These are phyloP conservation scores for Globisporangium yorkense DNA, from an alignment of 352 stramenopile species.

Conservation along the genomic window DNA sequence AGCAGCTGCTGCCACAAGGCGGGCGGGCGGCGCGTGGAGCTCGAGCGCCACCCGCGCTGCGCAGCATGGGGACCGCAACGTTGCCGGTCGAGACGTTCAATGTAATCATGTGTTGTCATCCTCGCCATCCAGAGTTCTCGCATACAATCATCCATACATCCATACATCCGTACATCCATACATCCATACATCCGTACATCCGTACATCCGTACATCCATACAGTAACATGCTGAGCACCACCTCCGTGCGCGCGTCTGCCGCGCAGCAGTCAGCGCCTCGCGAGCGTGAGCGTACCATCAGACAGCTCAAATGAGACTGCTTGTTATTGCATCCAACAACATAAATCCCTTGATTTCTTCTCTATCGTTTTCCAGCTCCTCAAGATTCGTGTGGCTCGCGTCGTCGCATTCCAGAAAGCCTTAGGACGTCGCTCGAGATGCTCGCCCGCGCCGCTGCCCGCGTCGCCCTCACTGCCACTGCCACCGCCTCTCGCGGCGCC, in stretches of 20 bases:
- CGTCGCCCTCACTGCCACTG: conserved; percentile 13
- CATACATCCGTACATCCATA: conserved; percentile 1
- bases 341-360: background rate
- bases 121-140: conserved; percentile 8
- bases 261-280: too few relatives aligned
- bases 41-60: background rate
- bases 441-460: conserved; percentile 34
- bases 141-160: background rate
- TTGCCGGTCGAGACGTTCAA: conserved; percentile 12
- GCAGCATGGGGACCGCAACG: conserved; percentile 1
- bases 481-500: conserved; percentile 11
- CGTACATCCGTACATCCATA: background rate
- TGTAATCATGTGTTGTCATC: conserved; percentile 14
- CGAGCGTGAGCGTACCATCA: too few relatives aligned
- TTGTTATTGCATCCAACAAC: conserved; percentile 1
- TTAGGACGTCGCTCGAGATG: conserved; percentile 14
- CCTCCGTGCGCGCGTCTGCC: too few relatives aligned
- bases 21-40: background rate
- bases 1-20: background rate
- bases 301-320: background rate
- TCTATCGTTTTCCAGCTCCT: too few relatives aligned
- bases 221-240: too few relatives aligned
- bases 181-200: background rate
- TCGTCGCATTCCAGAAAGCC: background rate
- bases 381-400: background rate